Evolutionary conservation across 257 asterid species (phyloP), one percentile per base, ranked within the genome.

Genomic region (Salvia splendens): DNA sequence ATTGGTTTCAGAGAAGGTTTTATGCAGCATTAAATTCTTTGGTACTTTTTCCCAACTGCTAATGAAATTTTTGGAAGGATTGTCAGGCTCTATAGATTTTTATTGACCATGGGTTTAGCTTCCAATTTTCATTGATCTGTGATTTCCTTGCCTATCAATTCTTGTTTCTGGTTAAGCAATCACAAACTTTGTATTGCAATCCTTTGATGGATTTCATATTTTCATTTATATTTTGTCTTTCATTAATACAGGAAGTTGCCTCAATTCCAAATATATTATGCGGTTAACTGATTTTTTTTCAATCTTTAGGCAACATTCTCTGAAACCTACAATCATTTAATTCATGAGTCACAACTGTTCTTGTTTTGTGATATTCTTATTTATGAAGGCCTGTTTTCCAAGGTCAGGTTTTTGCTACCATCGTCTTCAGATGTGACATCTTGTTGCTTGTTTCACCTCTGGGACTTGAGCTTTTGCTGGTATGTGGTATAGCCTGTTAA

Each of bases 381-480:
- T 70, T 74, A 75, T 73, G 56, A 56, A 55, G 68, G 36, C 62
- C 69, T 74, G 32, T 70, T 75, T 83, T 80, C 77, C 56, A 61
- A 69, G 73, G 62, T 74, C 92, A 94, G 97, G 81, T 88, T 76
- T 84, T 83, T 75, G 96, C 96, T 47, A 90, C 95, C 28, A 36
- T 84, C 60, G 75, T 88, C 78, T 87, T 94, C 87, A 87, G 97
- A 88, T 94, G 99, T 47, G 99, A 94, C 81, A 80, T 91, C 68
- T 79, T 94, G 78, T 78, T 94, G 57, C 97, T 94, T 68, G 70
- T 83, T 73, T 65, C 87, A 57, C 97, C 99, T 62, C 65, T 94
- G 60, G 96, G 95, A 74, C 80, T 91, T 78, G 85, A 82, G 84
- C 87, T 94, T 55, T 70, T 91, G 77, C 85, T 91, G 97, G 99